phyloP scores from a whole-genome alignment of 805 yeast species.

The Yarrowia osloensis region DNA sequence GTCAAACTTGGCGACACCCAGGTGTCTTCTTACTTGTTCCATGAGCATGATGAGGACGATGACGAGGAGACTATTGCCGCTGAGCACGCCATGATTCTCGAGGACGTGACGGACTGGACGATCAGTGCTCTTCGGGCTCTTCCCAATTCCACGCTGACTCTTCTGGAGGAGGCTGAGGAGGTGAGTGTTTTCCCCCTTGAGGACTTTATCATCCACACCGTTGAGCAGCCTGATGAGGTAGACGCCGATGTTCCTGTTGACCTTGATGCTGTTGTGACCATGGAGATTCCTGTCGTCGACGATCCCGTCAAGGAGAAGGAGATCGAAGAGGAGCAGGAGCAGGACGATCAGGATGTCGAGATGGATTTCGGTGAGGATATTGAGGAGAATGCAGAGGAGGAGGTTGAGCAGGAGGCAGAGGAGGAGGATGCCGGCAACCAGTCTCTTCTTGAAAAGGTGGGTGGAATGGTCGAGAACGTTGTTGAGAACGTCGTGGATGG shows the following conservation, averaged over 20 bases:
- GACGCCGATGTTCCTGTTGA: not conserved
- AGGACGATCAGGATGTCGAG: not conserved
- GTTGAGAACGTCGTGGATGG: not conserved
- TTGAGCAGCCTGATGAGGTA: not conserved
- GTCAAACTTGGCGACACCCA: slow-evolving; percentile 11
- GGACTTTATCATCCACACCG: not conserved
- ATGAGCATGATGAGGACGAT: slow-evolving; percentile 12
- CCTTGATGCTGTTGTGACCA: not conserved
- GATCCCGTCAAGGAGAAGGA: not conserved
- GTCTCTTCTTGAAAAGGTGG: not conserved
- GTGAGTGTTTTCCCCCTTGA: not conserved
- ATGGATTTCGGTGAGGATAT: not conserved
- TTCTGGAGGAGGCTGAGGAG: slow-evolving; percentile 6
- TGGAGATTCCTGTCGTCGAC: not conserved
- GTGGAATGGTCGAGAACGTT: not conserved
- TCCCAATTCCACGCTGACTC: not conserved
- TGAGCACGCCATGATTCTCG: not conserved
- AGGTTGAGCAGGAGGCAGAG: not conserved
- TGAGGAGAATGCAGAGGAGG: no score
- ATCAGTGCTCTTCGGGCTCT: not conserved
- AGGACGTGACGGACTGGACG: not conserved
- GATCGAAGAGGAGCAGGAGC: not conserved
- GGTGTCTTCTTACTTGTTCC: slow-evolving; percentile 10
- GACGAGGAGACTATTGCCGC: slow-evolving; percentile 1
- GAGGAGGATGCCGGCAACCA: not conserved